These are phyloP conservation scores for Zymoseptoria pseudotritici DNA, from an alignment of 2,329 filamentous ascomycete species.

Conservation along the genomic window DNA sequence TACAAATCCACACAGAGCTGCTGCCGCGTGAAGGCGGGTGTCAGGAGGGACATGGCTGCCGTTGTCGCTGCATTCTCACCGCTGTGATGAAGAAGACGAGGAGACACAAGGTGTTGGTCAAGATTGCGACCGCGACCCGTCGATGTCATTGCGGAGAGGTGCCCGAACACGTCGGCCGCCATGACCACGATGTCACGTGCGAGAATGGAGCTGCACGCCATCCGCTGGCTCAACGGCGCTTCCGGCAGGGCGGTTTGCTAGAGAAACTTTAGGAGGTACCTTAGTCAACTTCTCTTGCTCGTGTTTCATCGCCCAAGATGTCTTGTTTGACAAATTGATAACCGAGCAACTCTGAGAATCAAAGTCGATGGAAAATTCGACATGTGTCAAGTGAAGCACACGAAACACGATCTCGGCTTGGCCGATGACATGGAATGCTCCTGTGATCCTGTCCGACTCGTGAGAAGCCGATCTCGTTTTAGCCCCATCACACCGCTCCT, in stretches of 20 bases:
- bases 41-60: slow-evolving; percentile 13
- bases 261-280: too few species aligned
- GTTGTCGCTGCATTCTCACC: not conserved
- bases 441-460: not conserved
- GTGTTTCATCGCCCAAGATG: not conserved
- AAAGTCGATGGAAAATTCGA: not conserved
- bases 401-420: not conserved
- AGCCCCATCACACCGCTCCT: slow-evolving; percentile 11
- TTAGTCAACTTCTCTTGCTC: too few species aligned
- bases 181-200: not conserved
- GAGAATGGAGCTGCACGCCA: not conserved
- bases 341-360: not conserved
- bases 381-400: not conserved
- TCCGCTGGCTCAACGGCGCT: too few species aligned
- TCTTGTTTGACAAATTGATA: not conserved
- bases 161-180: too few species aligned
- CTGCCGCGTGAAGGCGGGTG: slow-evolving; percentile 54
- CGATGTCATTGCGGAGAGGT: not conserved
- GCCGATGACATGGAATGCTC: not conserved
- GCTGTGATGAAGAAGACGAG: not conserved
- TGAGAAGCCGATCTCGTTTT: not conserved
- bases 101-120: not conserved
- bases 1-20: slow-evolving; percentile 79
- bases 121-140: not conserved
- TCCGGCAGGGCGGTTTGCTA: too few species aligned